These are phyloP conservation scores for Globisporangium megalacanthum DNA, from an alignment of 352 stramenopile species.

Conservation along the genomic window DNA sequence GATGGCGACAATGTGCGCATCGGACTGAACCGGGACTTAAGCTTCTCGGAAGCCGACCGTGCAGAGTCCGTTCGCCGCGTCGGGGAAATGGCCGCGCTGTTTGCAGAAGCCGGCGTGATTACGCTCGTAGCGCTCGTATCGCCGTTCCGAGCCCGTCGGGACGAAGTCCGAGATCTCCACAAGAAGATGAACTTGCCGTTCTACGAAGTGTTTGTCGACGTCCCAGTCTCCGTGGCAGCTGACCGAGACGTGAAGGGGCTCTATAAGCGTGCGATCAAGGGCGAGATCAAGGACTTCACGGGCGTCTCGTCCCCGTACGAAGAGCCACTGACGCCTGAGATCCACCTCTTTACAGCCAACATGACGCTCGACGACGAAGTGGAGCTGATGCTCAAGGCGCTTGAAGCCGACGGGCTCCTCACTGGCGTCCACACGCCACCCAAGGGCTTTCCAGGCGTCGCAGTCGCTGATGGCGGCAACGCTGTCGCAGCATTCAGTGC, in stretches of 20 bases:
- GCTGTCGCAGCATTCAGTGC: slow-evolving; percentile 53
- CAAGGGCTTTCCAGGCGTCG: slow-evolving; percentile 61
- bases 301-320: slow-evolving; percentile 99
- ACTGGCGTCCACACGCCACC: slow-evolving; percentile 51
- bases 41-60: slow-evolving; percentile 94
- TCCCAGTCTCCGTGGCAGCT: slow-evolving; percentile 94
- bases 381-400: slow-evolving; percentile 46
- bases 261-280: slow-evolving; percentile 91
- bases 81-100: slow-evolving; percentile 95
- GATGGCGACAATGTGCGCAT: slow-evolving; percentile 99
- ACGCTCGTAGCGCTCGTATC: slow-evolving; percentile 97
- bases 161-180: slow-evolving; percentile 92
- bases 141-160: slow-evolving; percentile 92
- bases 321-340: slow-evolving; percentile 90
- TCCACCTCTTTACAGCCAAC: slow-evolving; percentile 94
- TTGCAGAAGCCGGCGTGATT: slow-evolving; percentile 95
- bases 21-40: slow-evolving; percentile 95
- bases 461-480: slow-evolving; percentile 86
- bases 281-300: slow-evolving; percentile 98
- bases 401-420: slow-evolving; percentile 56
- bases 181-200: slow-evolving; percentile 94
- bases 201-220: slow-evolving; percentile 99
- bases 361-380: slow-evolving; percentile 91
- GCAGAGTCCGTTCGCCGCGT: slow-evolving; percentile 96
- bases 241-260: slow-evolving; percentile 97